Conservation (phyloP, 768 basidiomycete species). For the Suillus cothurnatus region DNA sequence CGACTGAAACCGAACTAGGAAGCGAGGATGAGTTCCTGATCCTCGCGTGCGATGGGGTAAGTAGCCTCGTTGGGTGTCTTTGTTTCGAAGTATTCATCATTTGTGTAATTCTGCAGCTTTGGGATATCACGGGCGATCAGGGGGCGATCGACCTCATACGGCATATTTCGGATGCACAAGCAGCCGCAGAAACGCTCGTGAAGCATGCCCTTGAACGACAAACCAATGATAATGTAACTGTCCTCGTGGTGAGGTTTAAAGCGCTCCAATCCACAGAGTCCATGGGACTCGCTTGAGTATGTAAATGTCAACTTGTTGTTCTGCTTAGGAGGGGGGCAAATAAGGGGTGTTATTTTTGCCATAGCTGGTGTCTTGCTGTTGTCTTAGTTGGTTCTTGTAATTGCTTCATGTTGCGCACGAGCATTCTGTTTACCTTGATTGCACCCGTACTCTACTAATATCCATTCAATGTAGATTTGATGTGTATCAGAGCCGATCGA, state of each 20-base stretch:
- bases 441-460: conserved; percentile 5
- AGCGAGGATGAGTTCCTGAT: conserved; percentile 94
- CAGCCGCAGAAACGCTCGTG: conserved; percentile 75
- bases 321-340: conserved; percentile 11
- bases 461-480: conserved; percentile 3
- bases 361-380: background rate
- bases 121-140: conserved; percentile 96
- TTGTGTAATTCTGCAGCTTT: conserved; percentile 58
- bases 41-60: conserved; percentile 95
- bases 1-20: conserved; percentile 93
- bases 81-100: background rate
- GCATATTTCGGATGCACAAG: conserved; percentile 73
- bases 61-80: conserved; percentile 34
- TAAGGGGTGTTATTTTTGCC: background rate
- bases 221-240: conserved; percentile 94
- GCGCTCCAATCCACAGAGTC: conserved; percentile 12
- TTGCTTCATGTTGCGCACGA: background rate
- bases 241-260: conserved; percentile 86
- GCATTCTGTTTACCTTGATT: conserved; percentile 1
- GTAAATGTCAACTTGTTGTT: conserved; percentile 4
- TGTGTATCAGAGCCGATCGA: background rate
- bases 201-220: conserved; percentile 86
- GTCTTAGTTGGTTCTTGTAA: conserved; percentile 2
- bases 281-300: conserved; percentile 17
- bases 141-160: conserved; percentile 85